A percentile compares a stretch with the other conserved stretches of the same genome.
Conservation (phyloP, 306 rosid species). For the Citrullus amarus region DNA sequence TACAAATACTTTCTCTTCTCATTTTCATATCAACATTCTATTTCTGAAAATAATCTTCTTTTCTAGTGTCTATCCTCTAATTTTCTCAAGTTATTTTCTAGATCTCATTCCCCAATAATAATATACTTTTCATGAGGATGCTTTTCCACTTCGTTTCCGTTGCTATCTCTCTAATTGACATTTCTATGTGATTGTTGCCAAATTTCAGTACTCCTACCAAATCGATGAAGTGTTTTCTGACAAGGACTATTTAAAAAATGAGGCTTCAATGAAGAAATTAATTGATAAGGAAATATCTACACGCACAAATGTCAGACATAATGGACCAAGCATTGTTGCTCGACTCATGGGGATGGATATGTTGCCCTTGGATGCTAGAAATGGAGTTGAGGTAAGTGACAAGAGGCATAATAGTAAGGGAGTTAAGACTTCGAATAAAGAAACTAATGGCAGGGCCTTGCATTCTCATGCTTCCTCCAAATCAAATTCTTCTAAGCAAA, state of each 20-base stretch:
- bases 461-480: conserved; percentile 33
- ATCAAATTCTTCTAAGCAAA: conserved; percentile 38
- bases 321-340: conserved; percentile 86
- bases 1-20: not conserved
- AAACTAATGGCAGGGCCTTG: conserved; percentile 34
- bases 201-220: conserved; percentile 36
- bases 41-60: not conserved
- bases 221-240: conserved; percentile 46
- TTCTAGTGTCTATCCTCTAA: not conserved
- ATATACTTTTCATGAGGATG: not conserved
- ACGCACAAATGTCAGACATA: conserved; percentile 36
- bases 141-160: not conserved
- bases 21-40: not conserved
- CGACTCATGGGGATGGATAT: conserved; percentile 92
- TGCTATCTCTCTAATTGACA: conserved; percentile 3
- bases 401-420: conserved; percentile 27
- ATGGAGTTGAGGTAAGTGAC: conserved; percentile 37
- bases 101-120: not conserved
- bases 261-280: conserved; percentile 76
- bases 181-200: conserved; percentile 16
- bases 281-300: conserved; percentile 71
- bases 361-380: conserved; percentile 43
- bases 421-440: conserved; percentile 37
- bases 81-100: not conserved
- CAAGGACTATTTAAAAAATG: conserved; percentile 31